Evolutionary conservation across 352 stramenopile species (phyloP).

Genomic region (Pythium myriotylum): DNA sequence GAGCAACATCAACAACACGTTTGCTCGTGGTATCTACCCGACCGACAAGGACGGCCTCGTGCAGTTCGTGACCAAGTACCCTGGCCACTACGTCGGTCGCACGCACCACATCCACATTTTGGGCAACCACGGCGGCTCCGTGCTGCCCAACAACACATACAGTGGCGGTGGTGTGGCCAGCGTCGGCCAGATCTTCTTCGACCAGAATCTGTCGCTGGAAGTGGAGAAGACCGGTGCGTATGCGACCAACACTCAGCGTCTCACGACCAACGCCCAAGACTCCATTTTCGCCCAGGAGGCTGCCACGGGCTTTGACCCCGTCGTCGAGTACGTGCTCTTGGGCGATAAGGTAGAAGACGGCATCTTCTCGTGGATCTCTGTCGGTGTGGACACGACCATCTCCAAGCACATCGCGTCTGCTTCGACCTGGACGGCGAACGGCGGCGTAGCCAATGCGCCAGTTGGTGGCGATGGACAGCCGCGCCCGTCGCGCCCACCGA

Average conservation of each 20-base stretch:
- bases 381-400: constrained; percentile 35
- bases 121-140: constrained; percentile 14
- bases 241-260: constrained; percentile 30
- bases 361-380: constrained; percentile 42
- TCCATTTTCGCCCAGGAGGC: constrained; percentile 30
- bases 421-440: constrained; percentile 22
- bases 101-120: constrained; percentile 23
- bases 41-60: constrained; percentile 18
- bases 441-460: constrained; percentile 14
- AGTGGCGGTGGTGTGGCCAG: neutral
- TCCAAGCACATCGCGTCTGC: constrained; percentile 29
- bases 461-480: neutral
- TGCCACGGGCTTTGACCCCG: constrained; percentile 34
- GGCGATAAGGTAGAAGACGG: constrained; percentile 35
- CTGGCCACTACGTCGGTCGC: constrained; percentile 18
- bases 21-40: constrained; percentile 8
- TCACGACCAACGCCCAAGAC: constrained; percentile 35
- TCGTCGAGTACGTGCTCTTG: constrained; percentile 40
- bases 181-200: constrained; percentile 28
- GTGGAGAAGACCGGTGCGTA: constrained; percentile 13
- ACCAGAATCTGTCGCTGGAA: constrained; percentile 10
- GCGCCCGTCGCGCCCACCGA: too few species aligned
- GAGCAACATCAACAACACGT: constrained; percentile 21
- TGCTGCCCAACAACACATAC: constrained; percentile 25
- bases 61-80: constrained; percentile 28